Base-by-base conservation (phyloP, 192 early-diverging fungal genomes). In the Podila verticillata region DNA sequence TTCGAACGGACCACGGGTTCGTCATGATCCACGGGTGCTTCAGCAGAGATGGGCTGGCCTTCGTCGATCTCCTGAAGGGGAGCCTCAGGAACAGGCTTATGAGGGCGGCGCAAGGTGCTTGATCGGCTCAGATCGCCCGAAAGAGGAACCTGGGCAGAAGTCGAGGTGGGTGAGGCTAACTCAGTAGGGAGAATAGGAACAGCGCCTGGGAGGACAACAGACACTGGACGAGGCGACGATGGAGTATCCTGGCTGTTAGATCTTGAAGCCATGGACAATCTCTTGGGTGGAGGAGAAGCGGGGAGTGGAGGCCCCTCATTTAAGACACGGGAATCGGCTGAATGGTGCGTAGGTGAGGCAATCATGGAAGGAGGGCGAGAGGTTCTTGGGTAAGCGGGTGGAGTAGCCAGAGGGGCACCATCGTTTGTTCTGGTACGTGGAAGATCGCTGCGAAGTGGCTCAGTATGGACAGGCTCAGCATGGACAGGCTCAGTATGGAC, bases 331-430 rank as follows among this genome's bases (percentile, higher is more conserved):
- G 15, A 13, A 20, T 79, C 68, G 20, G 69, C 57, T 35, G 61
- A 29, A 8, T 68, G 28, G 7, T 60, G 47, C 0, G 61, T 44
- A 34, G 77, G 77, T 2, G 77, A 80, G 6, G 48, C 60, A 39
- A 80, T 68, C 77, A 80, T 80, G 5, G 77, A 80, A 1, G 77
- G 61, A 60, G 77, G 77, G 30, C 77, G 77, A 15, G 77, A 72
- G 34, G 62, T 49, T 8, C 77, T 70, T 49, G 70, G 70, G 47
- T 68, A 7, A 7, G 77, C 29, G 34, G 77, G 70, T 28, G 70
- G 77, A 10, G 77, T 72, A 20, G 70, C 70, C 36, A 68, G 12
- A 2, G 77, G 75, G 8, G 54, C 19, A 7, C 30, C 58, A 19
- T 71, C 68, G 30, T 77, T 66, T 12, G 77, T 68, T n/a, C 69